Percentiles rank a stretch among this genome's conserved stretches.
Conservation (phyloP, 306 rosid species). For the Castanospermum australe region DNA sequence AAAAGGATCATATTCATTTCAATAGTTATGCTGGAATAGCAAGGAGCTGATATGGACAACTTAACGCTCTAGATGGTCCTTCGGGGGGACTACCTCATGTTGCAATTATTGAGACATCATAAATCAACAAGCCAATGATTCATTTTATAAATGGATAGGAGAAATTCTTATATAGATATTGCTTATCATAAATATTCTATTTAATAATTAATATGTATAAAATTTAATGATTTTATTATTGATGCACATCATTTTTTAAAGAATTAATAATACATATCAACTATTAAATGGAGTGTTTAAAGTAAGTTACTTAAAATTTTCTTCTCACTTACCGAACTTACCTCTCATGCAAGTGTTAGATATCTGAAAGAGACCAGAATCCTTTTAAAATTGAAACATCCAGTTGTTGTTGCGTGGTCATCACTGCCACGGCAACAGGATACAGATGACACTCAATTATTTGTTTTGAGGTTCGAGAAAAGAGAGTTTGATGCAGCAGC, state of each 20-base stretch:
- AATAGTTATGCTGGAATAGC: neutral
- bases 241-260: too few relatives aligned
- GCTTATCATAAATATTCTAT: too few relatives aligned
- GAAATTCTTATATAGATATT: too few relatives aligned
- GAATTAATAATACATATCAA: too few relatives aligned
- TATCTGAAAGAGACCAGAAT: conserved; percentile 16
- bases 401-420: conserved; percentile 6
- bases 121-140: conserved; percentile 3
- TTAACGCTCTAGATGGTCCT: neutral
- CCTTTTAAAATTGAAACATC: conserved; percentile 21
- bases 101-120: conserved; percentile 34
- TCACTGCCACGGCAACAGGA: conserved; percentile 10
- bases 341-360: neutral
- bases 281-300: too few relatives aligned
- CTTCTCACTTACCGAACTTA: conserved; percentile 7
- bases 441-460: conserved; percentile 28
- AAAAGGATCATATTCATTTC: conserved; percentile 4
- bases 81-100: neutral
- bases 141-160: conserved; percentile 25
- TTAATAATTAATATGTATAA: too few relatives aligned
- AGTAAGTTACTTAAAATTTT: too few relatives aligned
- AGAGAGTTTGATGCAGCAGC: conserved; percentile 7
- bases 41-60: neutral
- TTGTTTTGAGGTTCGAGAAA: conserved; percentile 13
- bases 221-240: too few relatives aligned